Percentiles rank a stretch among this genome's conserved stretches.
Evolutionary conservation across 306 rosid genomes (phyloP).

Genomic region (Geum urbanum): DNA sequence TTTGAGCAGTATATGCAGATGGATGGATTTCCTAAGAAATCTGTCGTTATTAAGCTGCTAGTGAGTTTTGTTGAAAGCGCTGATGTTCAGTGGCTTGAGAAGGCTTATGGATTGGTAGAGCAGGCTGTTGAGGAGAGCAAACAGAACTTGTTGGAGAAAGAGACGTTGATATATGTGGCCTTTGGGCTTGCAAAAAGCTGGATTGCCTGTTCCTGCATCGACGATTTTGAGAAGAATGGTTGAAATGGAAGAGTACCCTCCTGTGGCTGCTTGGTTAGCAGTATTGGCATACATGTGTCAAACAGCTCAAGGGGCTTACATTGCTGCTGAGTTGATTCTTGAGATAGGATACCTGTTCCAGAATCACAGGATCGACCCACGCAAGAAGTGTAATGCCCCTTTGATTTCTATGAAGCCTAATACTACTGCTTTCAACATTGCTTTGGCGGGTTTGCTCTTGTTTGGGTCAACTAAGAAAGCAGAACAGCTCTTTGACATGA

Average conservation of each 20-base stretch:
- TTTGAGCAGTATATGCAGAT: slow-evolving; percentile 5
- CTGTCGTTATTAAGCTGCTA: not conserved
- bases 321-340: slow-evolving; percentile 9
- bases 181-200: not conserved
- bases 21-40: slow-evolving; percentile 1
- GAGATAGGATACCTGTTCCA: slow-evolving; percentile 6
- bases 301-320: not conserved
- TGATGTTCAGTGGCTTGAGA: slow-evolving; percentile 1
- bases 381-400: slow-evolving; percentile 3
- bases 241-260: not conserved
- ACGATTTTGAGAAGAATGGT: slow-evolving; percentile 2
- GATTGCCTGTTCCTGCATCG: not conserved
- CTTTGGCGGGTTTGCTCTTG: slow-evolving; percentile 2
- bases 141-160: slow-evolving; percentile 3
- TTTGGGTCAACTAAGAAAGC: slow-evolving; percentile 2
- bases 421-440: slow-evolving; percentile 10
- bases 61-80: not conserved
- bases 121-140: not conserved
- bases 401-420: slow-evolving; percentile 6
- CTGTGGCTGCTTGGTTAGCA: slow-evolving; percentile 6
- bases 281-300: not conserved
- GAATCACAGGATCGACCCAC: not conserved
- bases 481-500: slow-evolving; percentile 5
- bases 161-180: not conserved
- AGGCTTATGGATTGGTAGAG: not conserved